These are phyloP conservation scores for Globisporangium camurandrum DNA, from an alignment of 352 stramenopile species.

Conservation along the genomic window DNA sequence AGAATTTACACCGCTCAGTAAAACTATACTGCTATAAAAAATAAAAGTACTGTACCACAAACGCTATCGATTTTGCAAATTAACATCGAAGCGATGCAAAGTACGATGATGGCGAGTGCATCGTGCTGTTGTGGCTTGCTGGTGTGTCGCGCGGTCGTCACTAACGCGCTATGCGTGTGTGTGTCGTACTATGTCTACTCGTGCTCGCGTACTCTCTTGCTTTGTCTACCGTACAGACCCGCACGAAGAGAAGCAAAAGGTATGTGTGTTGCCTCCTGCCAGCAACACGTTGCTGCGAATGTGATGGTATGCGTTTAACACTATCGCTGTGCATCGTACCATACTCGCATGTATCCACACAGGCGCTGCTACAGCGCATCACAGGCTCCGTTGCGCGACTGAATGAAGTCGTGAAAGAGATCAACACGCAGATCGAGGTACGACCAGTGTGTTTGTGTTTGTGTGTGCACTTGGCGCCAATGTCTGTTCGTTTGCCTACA, in stretches of 20 bases:
- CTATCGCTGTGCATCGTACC: no score
- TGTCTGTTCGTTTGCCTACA: not conserved
- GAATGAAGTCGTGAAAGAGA: constrained; percentile 79
- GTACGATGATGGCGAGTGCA: not conserved
- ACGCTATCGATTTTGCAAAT: not conserved
- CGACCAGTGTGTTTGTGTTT: no score
- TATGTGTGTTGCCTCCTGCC: constrained; percentile 1
- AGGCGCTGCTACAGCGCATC: constrained; percentile 73
- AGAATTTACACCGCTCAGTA: no score
- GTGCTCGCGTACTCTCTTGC: not conserved
- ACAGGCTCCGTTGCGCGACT: constrained; percentile 64
- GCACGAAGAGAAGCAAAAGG: constrained; percentile 85
- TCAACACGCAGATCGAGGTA: constrained; percentile 81
- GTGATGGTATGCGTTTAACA: not conserved
- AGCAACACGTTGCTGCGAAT: not conserved
- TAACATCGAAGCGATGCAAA: not conserved
- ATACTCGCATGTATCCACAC: no score
- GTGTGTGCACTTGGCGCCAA: not conserved
- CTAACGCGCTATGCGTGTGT: not conserved
- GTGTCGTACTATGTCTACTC: not conserved
- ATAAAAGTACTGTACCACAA: constrained; percentile 5
- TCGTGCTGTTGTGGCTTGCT: not conserved
- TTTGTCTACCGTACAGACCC: no score
- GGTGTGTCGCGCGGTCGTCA: not conserved
- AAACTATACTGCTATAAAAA: no score